phyloP scores from a whole-genome alignment of 2,329 filamentous ascomycete species.

The Colletotrichum aenigma region DNA sequence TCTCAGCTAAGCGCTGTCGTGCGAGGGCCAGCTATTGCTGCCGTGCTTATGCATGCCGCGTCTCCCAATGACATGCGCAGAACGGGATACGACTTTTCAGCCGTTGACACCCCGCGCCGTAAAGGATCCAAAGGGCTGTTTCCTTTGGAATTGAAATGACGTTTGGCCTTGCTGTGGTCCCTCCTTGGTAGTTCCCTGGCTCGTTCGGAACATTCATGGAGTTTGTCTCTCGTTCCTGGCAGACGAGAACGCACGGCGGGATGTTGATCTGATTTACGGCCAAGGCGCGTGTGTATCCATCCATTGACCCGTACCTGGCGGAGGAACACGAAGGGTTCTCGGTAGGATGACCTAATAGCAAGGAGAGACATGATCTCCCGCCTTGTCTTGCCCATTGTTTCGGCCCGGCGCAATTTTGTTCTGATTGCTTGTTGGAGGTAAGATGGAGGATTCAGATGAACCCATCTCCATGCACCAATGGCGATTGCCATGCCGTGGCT shows the following conservation, averaged over 20 bases:
- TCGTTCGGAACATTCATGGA: background rate
- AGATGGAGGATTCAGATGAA: background rate
- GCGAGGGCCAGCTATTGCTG: background rate
- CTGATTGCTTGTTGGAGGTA: background rate
- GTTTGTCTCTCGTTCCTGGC: background rate
- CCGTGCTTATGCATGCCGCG: background rate
- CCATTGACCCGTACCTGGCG: background rate
- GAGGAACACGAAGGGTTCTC: background rate
- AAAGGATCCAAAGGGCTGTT: background rate
- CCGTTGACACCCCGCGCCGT: background rate
- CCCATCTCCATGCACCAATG: background rate
- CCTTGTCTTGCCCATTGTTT: background rate
- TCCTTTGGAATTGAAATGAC: background rate
- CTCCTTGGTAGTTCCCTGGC: background rate
- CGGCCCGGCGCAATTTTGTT: background rate
- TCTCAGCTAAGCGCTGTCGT: constrained; percentile 5
- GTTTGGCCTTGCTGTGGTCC: background rate
- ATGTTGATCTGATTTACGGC: background rate
- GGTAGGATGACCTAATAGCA: background rate
- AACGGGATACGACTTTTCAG: background rate
- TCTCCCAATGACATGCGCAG: background rate
- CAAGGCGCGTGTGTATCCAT: background rate
- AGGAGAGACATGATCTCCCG: background rate
- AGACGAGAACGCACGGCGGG: background rate
- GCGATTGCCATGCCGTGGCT: background rate